A percentile compares a stretch with the other conserved stretches of the same genome.
These are phyloP conservation scores for Telopea speciosissima DNA, from an alignment of 177 flowering plant genomes.

Conservation along the genomic window DNA sequence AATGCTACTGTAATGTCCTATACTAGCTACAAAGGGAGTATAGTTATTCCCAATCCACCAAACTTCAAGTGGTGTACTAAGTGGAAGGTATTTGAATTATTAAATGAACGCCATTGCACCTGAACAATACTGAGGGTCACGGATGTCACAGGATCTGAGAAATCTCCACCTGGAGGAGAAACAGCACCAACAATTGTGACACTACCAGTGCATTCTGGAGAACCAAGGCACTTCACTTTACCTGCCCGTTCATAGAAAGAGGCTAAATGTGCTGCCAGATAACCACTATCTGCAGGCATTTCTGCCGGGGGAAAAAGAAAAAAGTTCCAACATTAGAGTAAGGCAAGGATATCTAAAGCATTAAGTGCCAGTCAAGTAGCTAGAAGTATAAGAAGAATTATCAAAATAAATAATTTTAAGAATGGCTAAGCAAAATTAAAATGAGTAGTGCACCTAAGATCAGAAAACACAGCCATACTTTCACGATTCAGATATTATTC, in stretches of 20 bases:
- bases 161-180: conserved; percentile 99
- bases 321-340: conserved; percentile 1
- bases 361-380: neutral
- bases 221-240: conserved; percentile 97
- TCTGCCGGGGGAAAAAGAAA: conserved; percentile 58
- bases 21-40: neutral
- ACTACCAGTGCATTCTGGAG: conserved; percentile 97
- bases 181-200: conserved; percentile 99
- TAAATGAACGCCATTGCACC: conserved; percentile 30
- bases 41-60: neutral
- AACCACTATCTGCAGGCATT: conserved; percentile 99
- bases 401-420: too few relatives aligned
- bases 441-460: neutral
- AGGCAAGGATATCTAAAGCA: neutral
- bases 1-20: neutral
- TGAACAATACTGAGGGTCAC: conserved; percentile 98
- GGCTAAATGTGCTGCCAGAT: conserved; percentile 94
- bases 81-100: neutral
- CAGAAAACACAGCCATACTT: neutral
- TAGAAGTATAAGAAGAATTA: neutral
- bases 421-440: too few relatives aligned
- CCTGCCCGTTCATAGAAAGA: conserved; percentile 99
- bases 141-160: conserved; percentile 99
- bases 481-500: neutral
- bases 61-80: neutral